phyloP scores from a whole-genome alignment of 2,329 filamentous ascomycete genomes.

The Colletotrichum tabaci region DNA sequence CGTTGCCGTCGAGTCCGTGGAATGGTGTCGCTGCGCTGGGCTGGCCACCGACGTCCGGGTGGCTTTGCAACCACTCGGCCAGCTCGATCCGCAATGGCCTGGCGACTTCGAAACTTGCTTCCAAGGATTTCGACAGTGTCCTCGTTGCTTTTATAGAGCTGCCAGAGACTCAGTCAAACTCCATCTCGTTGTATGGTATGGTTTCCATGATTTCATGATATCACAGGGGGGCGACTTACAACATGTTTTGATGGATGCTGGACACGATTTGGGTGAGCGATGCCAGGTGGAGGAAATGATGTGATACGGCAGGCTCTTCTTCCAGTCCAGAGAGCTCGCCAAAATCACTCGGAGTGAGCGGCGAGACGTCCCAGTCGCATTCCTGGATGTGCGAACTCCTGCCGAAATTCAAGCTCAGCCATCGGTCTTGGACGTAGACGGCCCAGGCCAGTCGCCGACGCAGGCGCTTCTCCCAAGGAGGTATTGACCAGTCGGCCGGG shows the following conservation, averaged over 20 bases:
- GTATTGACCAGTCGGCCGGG: slow-evolving; percentile 25
- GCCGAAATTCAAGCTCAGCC: slow-evolving; percentile 31
- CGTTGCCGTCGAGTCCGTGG: slow-evolving; percentile 20
- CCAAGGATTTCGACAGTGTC: slow-evolving; percentile 15
- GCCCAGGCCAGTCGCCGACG: slow-evolving; percentile 33
- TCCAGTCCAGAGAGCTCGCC: neutral
- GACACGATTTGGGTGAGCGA: slow-evolving; percentile 26
- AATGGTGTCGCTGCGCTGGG: neutral
- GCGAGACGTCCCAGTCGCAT: slow-evolving; percentile 27
- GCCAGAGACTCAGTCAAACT: neutral
- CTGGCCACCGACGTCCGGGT: slow-evolving; percentile 20
- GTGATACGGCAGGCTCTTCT: neutral
- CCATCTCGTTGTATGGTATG: too few relatives aligned
- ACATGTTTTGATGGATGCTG: slow-evolving; percentile 32
- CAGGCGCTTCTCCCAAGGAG: slow-evolving; percentile 24
- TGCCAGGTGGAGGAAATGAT: slow-evolving; percentile 24
- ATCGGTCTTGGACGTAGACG: slow-evolving; percentile 28
- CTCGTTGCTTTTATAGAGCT: slow-evolving; percentile 27
- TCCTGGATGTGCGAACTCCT: slow-evolving; percentile 34
- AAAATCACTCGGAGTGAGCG: slow-evolving; percentile 1
- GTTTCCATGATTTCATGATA: too few relatives aligned
- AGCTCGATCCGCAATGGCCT: slow-evolving; percentile 30
- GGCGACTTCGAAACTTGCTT: slow-evolving; percentile 31
- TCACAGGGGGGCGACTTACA: neutral
- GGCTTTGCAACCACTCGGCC: slow-evolving; percentile 20